Conservation (phyloP, 2,329 filamentous ascomycete genomes). For the Aspergillus sp. region DNA sequence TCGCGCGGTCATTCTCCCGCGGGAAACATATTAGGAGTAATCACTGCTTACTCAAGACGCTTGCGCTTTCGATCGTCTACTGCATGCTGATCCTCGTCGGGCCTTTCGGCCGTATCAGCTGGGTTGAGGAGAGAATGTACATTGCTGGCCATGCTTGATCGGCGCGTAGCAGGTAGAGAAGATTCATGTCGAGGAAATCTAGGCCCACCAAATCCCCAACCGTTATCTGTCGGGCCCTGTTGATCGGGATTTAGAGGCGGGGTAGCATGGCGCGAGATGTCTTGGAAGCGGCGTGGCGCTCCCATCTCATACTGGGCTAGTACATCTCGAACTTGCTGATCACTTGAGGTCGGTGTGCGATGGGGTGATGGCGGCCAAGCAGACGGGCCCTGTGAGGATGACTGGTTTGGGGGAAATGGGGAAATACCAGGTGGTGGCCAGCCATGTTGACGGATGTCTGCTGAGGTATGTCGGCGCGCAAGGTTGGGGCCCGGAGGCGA, state of each 20-base stretch:
- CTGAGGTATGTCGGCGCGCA: slow-evolving; percentile 84
- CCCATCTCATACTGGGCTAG: slow-evolving; percentile 67
- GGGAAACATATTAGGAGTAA: not conserved
- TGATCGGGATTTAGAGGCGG: slow-evolving; percentile 52
- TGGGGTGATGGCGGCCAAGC: slow-evolving; percentile 70
- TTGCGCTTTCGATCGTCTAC: slow-evolving; percentile 64
- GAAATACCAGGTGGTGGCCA: slow-evolving; percentile 64
- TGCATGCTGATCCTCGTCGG: slow-evolving; percentile 60
- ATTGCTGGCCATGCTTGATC: slow-evolving; percentile 71
- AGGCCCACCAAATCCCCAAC: slow-evolving; percentile 55
- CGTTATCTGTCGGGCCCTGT: slow-evolving; percentile 54
- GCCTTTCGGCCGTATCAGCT: slow-evolving; percentile 65
- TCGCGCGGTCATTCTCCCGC: not conserved
- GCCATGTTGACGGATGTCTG: slow-evolving; percentile 87
- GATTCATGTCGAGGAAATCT: slow-evolving; percentile 40
- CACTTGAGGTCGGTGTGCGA: slow-evolving; percentile 50
- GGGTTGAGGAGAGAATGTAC: slow-evolving; percentile 68
- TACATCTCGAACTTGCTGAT: slow-evolving; percentile 63
- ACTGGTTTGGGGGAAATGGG: slow-evolving; percentile 65
- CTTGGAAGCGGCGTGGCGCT: slow-evolving; percentile 49
- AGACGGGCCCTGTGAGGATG: slow-evolving; percentile 60
- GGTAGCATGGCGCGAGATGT: slow-evolving; percentile 53
- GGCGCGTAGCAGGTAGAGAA: slow-evolving; percentile 60
- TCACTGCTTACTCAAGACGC: slow-evolving; percentile 46
- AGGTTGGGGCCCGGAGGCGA: slow-evolving; percentile 66